Evolutionary conservation across 2,329 filamentous ascomycete genomes (phyloP), one percentile per base, ranked within the genome.

Genomic region (Fusarium torreyae): DNA sequence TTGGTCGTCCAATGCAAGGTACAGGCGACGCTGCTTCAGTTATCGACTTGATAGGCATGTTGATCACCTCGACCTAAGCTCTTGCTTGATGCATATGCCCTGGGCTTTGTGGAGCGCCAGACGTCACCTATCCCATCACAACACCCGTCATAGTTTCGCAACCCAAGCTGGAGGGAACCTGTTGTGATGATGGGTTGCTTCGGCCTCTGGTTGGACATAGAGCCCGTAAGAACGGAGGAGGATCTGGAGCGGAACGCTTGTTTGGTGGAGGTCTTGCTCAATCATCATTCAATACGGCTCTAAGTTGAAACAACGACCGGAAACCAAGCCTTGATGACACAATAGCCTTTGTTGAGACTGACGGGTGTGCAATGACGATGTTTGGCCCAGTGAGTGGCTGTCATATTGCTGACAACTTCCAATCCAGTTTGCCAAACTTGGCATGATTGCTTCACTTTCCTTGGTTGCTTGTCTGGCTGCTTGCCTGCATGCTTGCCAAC

Each of bases 1-100:
- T 63, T 56, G 53, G 63, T 58, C 48, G 55, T 59, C 64, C 73
- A 72, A 75, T 75, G 73, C 68, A 75, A 75, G 73, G 73, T 70
- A 75, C 73, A 64, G 70, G 58, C 63, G 56, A 67, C 53, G 66
- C 66, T 70, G 70, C 61, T 55, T 68, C 60, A 40, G 53, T 63
- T 39, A 28, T 26, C 53, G 43, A 38, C 57, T 42, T 59, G 57
- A 52, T 43, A 26, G 33, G 24, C 43, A 48, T 36, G 46, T 46
- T 66, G 60, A 73, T 74, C 72, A 65, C 58, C 51, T 67, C 53
- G 55, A 59, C 44, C 60, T 63, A 54, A 70, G 56, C 48, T 63
- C 55, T 64, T 65, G 61, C 58, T 70, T 68, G 55, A 53, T 66
- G 62, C 50, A 31, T 57, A 63, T 48, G 46, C 57, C 55, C 49